Base-by-base conservation (phyloP, 1,139 yeast species). In the Meyerozyma carpophila region DNA sequence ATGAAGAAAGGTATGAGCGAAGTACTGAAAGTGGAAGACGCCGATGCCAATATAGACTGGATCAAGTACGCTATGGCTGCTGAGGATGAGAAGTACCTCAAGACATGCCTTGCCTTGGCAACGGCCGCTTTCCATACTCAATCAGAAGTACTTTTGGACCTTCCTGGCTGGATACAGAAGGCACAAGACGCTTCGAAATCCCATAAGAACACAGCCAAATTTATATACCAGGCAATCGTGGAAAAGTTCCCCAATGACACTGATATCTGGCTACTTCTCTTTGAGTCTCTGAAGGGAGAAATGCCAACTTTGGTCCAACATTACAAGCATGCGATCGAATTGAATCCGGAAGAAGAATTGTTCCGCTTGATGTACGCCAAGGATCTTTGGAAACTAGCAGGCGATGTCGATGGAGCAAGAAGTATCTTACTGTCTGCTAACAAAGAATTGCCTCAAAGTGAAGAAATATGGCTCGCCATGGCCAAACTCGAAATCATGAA, bases 351-450 rank as follows among this genome's bases (percentile, higher is more conserved):
- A 1, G 60, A 65, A 20, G 79, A 77, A 28, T 55, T 75, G 5
- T 70, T 89, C 43, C 73, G 81, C 64, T 62, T 89, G 44, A 77
- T 84, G 81, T 87, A 78, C 57, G 86, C 95, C 0, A 82, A 82
- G 49, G 94, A 86, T 53, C 68, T 73, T 46, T 80, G 89, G 82
- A 63, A 65, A 24, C 43, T 66, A 32, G 68, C 58, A 1, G 64
- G 70, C 1, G 81, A 85, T 52, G 55, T 74, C 1, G 61, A 55
- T 0, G 72, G 68, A 1, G 87, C 96, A 0, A 66, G 84, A 44
- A 54, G 57, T 0, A 74, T 87, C 2, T 62, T 89, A 6, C 56
- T 64, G 4, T 61, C 68, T 9, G 85, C 86, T 0, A 59, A 77
- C 38, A 55, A 66, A 5, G 46, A 36, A 1, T 47, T 57, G 4